phyloP scores from a whole-genome alignment of 345 rosid genomes.

The Lumnitzera racemosa region DNA sequence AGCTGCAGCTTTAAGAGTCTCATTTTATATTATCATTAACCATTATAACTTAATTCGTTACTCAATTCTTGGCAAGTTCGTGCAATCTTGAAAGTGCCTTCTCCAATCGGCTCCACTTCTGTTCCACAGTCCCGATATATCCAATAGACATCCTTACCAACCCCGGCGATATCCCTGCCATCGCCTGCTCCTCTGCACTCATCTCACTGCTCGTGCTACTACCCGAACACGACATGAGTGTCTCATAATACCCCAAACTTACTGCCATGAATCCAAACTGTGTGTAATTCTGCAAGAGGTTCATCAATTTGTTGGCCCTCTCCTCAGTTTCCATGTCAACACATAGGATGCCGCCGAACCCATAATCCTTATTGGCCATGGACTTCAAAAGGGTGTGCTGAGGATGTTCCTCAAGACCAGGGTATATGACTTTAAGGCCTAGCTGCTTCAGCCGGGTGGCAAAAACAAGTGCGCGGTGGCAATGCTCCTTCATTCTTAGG shows the following conservation, averaged over 20 bases:
- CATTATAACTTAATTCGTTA: too few relatives aligned
- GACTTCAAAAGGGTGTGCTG: conserved; percentile 59
- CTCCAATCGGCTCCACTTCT: conserved; percentile 83
- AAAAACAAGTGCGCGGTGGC: conserved; percentile 55
- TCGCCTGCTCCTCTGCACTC: conserved; percentile 52
- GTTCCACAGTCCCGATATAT: conserved; percentile 77
- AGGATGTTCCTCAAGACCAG: conserved; percentile 79
- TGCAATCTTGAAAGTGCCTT: conserved; percentile 61
- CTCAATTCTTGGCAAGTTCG: conserved; percentile 18
- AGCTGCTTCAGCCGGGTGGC: conserved; percentile 64
- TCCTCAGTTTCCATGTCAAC: conserved; percentile 88
- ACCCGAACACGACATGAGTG: conserved; percentile 88
- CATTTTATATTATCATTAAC: too few relatives aligned
- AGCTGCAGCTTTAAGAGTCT: too few relatives aligned
- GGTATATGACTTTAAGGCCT: conserved; percentile 74
- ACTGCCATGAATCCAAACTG: conserved; percentile 98
- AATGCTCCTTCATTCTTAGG: conserved; percentile 84
- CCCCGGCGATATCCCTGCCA: conserved; percentile 92
- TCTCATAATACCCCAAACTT: conserved; percentile 91
- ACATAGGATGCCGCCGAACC: conserved; percentile 77
- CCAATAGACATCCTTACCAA: conserved; percentile 86
- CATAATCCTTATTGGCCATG: conserved; percentile 60
- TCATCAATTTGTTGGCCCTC: conserved; percentile 69
- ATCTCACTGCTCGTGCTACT: conserved; percentile 93
- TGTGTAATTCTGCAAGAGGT: conserved; percentile 58